Evolutionary conservation across 768 basidiomycete species (phyloP).

Genomic region (Crassisporium funariophilum): DNA sequence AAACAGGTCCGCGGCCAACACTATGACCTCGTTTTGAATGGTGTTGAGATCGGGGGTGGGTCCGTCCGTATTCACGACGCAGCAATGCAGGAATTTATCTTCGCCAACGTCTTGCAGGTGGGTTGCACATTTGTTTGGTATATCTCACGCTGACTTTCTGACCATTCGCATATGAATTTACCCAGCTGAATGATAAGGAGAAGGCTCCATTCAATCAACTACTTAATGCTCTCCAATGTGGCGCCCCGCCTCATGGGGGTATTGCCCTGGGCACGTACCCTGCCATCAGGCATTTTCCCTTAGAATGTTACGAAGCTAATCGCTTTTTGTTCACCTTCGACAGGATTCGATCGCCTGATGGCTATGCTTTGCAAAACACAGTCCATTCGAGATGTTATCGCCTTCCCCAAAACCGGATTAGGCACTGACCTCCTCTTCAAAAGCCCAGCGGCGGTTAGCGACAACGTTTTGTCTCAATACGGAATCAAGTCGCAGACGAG

Average conservation of each 20-base stretch:
- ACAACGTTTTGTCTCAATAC: conserved; percentile 62
- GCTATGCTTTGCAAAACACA: conserved; percentile 84
- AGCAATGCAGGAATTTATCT: conserved; percentile 81
- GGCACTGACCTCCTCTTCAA: conserved; percentile 89
- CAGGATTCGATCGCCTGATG: conserved; percentile 94
- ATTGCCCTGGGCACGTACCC: conserved; percentile 77
- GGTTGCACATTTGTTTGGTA: conserved; percentile 21
- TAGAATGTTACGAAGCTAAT: conserved; percentile 9
- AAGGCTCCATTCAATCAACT: conserved; percentile 80
- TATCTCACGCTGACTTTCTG: conserved; percentile 9
- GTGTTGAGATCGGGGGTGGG: conserved; percentile 91
- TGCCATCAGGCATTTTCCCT: conserved; percentile 13
- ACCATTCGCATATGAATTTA: neutral
- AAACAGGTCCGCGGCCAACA: conserved; percentile 88
- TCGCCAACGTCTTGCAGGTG: conserved; percentile 78
- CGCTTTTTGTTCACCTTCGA: conserved; percentile 8
- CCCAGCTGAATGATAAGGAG: conserved; percentile 73
- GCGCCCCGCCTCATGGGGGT: conserved; percentile 95
- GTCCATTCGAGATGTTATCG: conserved; percentile 94
- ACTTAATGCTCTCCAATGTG: conserved; percentile 82
- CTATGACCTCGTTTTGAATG: conserved; percentile 94
- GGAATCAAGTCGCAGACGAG: conserved; percentile 45
- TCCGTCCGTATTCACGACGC: conserved; percentile 93
- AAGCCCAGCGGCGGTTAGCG: conserved; percentile 69
- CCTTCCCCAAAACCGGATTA: conserved; percentile 88